Conservation (phyloP, 768 basidiomycete genomes). For the Naganishia friedmannii region DNA sequence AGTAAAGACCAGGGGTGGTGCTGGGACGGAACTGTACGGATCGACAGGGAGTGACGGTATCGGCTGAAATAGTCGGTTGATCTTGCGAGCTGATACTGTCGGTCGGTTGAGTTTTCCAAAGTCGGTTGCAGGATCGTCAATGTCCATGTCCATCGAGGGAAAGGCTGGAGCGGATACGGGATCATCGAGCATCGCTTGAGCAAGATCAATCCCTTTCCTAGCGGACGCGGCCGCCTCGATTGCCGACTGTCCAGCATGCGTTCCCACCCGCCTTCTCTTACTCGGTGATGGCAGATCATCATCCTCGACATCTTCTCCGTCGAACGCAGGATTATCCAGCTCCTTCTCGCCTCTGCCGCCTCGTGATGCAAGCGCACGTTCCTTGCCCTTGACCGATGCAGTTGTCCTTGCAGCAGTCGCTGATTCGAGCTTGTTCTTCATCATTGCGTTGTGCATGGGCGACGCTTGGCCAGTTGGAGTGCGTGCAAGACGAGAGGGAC, state of each 20-base stretch:
- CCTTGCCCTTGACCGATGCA: not conserved
- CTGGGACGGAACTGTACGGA: not conserved
- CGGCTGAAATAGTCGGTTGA: constrained; percentile 8
- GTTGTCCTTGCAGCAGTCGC: constrained; percentile 2
- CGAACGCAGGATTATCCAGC: not conserved
- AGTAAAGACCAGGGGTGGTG: constrained; percentile 10
- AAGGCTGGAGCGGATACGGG: not conserved
- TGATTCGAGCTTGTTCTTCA: constrained; percentile 5
- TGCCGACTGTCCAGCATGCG: not conserved
- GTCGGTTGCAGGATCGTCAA: not conserved
- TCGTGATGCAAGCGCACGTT: not conserved
- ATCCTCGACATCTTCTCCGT: constrained; percentile 1
- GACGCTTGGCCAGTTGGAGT: constrained; percentile 13
- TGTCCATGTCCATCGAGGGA: not conserved
- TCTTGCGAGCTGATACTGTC: constrained; percentile 1
- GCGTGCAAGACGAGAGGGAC: not conserved
- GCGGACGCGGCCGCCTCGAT: not conserved
- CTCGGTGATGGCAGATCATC: constrained; percentile 13
- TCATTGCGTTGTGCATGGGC: constrained; percentile 17
- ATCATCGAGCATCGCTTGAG: not conserved
- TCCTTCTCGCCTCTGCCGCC: not conserved
- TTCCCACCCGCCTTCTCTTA: constrained; percentile 6
- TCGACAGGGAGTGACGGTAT: not conserved
- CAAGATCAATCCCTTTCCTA: constrained; percentile 20
- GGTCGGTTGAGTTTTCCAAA: not conserved